Base-by-base conservation (phyloP, 192 early-diverging fungal species). In the Cladochytrium replicatum region DNA sequence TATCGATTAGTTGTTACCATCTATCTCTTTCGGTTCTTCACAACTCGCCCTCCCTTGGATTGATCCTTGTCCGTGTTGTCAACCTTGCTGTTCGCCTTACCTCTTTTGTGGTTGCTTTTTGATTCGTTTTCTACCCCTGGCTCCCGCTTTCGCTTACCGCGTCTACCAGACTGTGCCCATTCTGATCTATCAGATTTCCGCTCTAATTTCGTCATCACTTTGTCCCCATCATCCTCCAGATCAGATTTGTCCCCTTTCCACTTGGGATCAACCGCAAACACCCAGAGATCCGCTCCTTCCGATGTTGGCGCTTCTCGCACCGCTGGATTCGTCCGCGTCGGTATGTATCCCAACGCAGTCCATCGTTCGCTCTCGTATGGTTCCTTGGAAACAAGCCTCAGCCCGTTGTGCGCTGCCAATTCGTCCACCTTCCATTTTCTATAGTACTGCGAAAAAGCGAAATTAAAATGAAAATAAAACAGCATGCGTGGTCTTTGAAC, bases 291-390 rank as follows among this genome's bases (percentile, higher is more conserved):
- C 8, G 68, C 63, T 34, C 62, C 57, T 30, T 70, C 68, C 24
- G 29, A 28, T 26, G 43, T 43, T n/a, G 68, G 68, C 13, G 68
- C 68, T 25, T 57, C 62, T 27, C 68, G 32, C 19, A 63, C 50
- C 4, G 63, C 68, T 11, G 68, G 68, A 37, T 61, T 60, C 2
- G 68, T 70, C 34, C 68, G 29, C 38, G 61, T 58, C 30, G 68
- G 63, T 7, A 38, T 46, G 49, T 70, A 70, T 24, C 68, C 68
- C 43, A 70, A 38, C 23, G 58, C 58, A 11, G 9, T 32, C 46
- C 60, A 63, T 28, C 48, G 32, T 17, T 67, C 52, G 0, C 21
- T 46, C 22, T 70, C 59, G 34, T 66, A 66, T 29, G 37, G 43
- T 9, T 30, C 46, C 23, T 42, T 40, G 21, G 29, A 27, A 30